Conservation (phyloP, 2,329 filamentous ascomycete species). For the Tolypocladium paradoxum region DNA sequence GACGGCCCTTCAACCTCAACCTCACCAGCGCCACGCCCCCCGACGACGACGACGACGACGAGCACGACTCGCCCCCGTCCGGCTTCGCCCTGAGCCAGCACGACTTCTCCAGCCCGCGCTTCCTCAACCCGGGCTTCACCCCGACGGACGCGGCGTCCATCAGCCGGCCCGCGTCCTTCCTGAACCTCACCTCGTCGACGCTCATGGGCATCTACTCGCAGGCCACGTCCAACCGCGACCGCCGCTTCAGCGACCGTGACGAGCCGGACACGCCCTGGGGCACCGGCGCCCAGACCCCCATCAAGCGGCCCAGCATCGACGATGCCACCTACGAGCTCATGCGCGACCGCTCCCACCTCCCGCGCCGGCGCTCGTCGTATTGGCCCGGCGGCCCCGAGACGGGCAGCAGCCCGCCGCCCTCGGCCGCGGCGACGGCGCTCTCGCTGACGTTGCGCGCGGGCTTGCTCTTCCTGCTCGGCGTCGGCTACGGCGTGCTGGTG, state of each 20-base stretch:
- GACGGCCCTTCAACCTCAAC: conserved; percentile 57
- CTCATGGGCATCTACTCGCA: conserved; percentile 84
- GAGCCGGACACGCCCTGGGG: conserved; percentile 66
- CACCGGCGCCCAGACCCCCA: conserved; percentile 62
- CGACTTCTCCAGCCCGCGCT: conserved; percentile 22
- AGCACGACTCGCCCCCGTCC: conserved; percentile 10
- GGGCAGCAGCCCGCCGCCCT: conserved; percentile 13
- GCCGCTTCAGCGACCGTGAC: conserved; percentile 30
- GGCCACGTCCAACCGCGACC: conserved; percentile 41
- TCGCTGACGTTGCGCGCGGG: conserved; percentile 46
- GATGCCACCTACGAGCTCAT: conserved; percentile 34
- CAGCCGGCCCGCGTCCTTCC: conserved; percentile 63
- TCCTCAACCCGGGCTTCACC: conserved; percentile 34
- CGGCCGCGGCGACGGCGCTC: conserved; percentile 18
- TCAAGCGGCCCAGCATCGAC: conserved; percentile 30
- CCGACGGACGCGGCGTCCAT: conserved; percentile 27
- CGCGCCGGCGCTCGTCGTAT: conserved; percentile 24
- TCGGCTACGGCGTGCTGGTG: conserved; percentile 74
- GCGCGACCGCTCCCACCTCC: conserved; percentile 24
- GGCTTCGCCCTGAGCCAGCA: conserved; percentile 11
- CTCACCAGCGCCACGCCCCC: conserved; percentile 35
- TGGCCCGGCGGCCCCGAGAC: conserved; percentile 14
- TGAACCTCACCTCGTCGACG: conserved; percentile 83
- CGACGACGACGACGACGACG: conserved; percentile 22
- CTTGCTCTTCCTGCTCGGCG: conserved; percentile 67